Evolutionary conservation across 2,329 filamentous ascomycete genomes (phyloP), one percentile per base, ranked within the genome.

Genomic region (Fusarium ambrosium): DNA sequence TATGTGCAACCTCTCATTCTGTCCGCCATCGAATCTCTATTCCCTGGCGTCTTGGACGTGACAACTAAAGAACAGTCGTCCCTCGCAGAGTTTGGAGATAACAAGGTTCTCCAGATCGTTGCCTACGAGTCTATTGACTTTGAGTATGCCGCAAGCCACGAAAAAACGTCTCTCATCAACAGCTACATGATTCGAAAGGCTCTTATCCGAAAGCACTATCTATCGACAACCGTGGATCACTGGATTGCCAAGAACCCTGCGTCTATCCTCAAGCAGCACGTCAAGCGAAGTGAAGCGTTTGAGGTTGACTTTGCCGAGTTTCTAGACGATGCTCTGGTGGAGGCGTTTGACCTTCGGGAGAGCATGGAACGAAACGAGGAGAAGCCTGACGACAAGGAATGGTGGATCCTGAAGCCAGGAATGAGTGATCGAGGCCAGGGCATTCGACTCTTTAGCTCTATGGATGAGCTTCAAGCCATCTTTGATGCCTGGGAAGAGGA

Each of bases 221-320:
- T 99, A 4, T 92, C 93, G 4, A 91, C 92, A 22, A 98, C 95
- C 0, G 90, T 98, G 24, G 89, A 93, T 56, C 92, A 94, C 80
- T 98, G 95, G 95, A 86, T 94, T 6, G 91, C 92, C 43, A 99
- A 99, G 83, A 88, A 97, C 77, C 95, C 96, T 0, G 83, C 87
- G 1, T 94, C 92, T 11, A 82, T 92, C 6, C 86, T 99, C 14
- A 88, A 86, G 68, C 85, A 86, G 2, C 93, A 97, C 79, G 90
- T 97, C 64, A 94, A 94, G 81, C 90, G 92, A 2, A 91, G 91
- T 51, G 94, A 97, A 73, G 91, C 94, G 48, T 98, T 99, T 77
- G 97, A 99, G 83, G 89, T 99, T 9, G 97, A 99, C 82, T 99
- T 97, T 81, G 95, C 95, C 1, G 97, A 99, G 85, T 99, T 98